A percentile compares a stretch with the other conserved stretches of the same genome.
phyloP scores from a whole-genome alignment of 257 asterid genomes.

The Solanum clarkiae region DNA sequence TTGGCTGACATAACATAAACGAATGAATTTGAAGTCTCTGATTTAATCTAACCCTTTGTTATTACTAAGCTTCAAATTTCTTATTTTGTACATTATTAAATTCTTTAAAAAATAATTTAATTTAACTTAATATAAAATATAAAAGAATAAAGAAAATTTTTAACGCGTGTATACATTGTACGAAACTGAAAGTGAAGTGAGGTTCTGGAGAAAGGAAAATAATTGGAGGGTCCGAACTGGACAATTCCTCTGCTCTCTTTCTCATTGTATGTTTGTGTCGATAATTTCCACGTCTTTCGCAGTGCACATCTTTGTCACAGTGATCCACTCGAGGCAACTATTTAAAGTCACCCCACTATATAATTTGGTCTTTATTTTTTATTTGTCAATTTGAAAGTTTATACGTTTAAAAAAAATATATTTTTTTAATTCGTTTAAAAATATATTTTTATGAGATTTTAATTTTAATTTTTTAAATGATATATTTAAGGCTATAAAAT shows the following conservation, averaged over 20 bases:
- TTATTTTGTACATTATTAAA: not conserved
- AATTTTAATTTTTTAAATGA: too few relatives aligned
- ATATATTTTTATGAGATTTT: too few relatives aligned
- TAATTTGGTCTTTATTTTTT: too few relatives aligned
- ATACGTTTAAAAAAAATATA: too few relatives aligned
- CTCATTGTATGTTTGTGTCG: not conserved
- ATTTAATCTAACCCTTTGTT: not conserved
- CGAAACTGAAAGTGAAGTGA: not conserved
- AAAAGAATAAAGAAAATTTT: too few relatives aligned
- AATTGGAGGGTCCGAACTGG: not conserved
- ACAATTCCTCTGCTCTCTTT: not conserved
- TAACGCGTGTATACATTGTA: too few relatives aligned
- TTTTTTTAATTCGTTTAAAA: too few relatives aligned
- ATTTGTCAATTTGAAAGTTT: too few relatives aligned
- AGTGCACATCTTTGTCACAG: not conserved
- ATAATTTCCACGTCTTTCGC: constrained; percentile 10
- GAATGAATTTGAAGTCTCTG: not conserved
- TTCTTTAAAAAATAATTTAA: too few relatives aligned
- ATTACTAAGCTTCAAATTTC: not conserved
- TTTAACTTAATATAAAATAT: too few relatives aligned
- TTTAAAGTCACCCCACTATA: not conserved
- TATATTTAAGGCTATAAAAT: too few relatives aligned
- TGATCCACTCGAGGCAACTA: not conserved
- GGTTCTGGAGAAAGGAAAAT: not conserved
- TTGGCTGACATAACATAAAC: not conserved